Evolutionary conservation across 768 basidiomycete species (phyloP).

Genomic region (Udeniomyces megalosporus): DNA sequence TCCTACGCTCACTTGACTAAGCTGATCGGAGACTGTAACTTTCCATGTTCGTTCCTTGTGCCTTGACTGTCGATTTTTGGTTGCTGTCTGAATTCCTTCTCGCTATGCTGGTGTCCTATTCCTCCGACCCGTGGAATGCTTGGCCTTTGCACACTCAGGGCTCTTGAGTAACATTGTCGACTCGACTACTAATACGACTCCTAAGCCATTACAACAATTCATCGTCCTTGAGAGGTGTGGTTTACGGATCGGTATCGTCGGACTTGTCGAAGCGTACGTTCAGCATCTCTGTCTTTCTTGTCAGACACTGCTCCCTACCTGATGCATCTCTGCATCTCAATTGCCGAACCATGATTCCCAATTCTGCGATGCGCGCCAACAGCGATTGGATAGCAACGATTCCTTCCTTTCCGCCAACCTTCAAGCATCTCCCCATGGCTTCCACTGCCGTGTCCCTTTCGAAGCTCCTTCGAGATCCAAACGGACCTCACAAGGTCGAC

Average conservation of each 20-base stretch:
- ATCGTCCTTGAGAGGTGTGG: constrained; percentile 53
- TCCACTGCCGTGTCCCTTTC: constrained; percentile 60
- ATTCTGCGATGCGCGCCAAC: not conserved
- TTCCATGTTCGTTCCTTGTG: constrained; percentile 36
- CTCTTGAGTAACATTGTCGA: constrained; percentile 75
- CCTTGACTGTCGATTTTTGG: no score
- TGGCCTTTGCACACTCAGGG: no score
- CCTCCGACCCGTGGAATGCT: no score
- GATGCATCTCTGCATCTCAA: not conserved
- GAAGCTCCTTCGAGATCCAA: constrained; percentile 49
- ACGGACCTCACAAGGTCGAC: constrained; percentile 55
- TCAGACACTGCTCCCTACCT: no score
- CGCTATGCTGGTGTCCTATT: not conserved
- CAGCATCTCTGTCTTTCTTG: not conserved
- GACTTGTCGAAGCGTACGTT: constrained; percentile 67
- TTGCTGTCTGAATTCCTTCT: no score
- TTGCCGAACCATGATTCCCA: not conserved
- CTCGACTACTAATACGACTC: constrained; percentile 44
- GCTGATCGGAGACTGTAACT: constrained; percentile 54
- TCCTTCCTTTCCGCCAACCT: constrained; percentile 66
- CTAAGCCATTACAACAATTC: constrained; percentile 46
- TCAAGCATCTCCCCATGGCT: constrained; percentile 59
- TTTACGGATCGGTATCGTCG: constrained; percentile 60
- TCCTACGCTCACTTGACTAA: constrained; percentile 29
- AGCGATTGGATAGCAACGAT: constrained; percentile 86